Percentiles rank a stretch among this genome's conserved stretches.
Evolutionary conservation across 2,329 filamentous ascomycete genomes (phyloP).

Genomic region (Colletotrichum musicola): DNA sequence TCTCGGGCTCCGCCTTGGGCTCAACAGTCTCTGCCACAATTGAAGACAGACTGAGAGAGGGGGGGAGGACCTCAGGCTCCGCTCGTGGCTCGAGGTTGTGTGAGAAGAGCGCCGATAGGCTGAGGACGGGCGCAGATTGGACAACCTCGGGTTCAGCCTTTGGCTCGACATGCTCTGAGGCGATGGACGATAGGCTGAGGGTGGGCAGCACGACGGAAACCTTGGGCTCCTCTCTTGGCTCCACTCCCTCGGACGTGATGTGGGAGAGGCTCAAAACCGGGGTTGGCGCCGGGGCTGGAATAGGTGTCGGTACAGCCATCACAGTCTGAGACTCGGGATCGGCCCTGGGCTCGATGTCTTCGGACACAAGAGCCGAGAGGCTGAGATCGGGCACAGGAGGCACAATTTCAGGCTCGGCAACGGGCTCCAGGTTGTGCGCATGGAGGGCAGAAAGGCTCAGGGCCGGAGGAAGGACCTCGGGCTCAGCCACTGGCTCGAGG

Average conservation of each 20-base stretch:
- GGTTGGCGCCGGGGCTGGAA: constrained; percentile 33
- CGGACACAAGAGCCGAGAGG: constrained; percentile 48
- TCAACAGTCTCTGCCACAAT: constrained; percentile 49
- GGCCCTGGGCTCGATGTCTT: constrained; percentile 50
- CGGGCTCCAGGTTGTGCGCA: constrained; percentile 45
- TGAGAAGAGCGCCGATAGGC: constrained; percentile 38
- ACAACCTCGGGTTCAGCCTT: constrained; percentile 44
- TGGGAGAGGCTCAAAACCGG: constrained; percentile 48
- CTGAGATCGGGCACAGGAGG: constrained; percentile 45
- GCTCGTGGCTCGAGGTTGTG: constrained; percentile 38
- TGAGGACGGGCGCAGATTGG: constrained; percentile 38
- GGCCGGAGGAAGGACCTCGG: constrained; percentile 36
- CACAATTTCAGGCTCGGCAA: constrained; percentile 47
- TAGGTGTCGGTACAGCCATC: constrained; percentile 38
- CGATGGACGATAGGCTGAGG: constrained; percentile 50
- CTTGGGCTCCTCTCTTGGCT: constrained; percentile 48
- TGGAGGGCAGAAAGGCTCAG: constrained; percentile 42
- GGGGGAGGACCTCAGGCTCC: constrained; percentile 46
- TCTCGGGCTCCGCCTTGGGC: constrained; percentile 46
- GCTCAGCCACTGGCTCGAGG: constrained; percentile 45
- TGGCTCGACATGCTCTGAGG: constrained; percentile 53
- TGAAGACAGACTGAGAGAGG: constrained; percentile 46
- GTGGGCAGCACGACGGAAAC: constrained; percentile 37
- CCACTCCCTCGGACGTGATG: constrained; percentile 48
- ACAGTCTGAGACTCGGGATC: constrained; percentile 43